Base-by-base conservation (phyloP, 2,329 filamentous ascomycete genomes). In the Fusarium metavorans region DNA sequence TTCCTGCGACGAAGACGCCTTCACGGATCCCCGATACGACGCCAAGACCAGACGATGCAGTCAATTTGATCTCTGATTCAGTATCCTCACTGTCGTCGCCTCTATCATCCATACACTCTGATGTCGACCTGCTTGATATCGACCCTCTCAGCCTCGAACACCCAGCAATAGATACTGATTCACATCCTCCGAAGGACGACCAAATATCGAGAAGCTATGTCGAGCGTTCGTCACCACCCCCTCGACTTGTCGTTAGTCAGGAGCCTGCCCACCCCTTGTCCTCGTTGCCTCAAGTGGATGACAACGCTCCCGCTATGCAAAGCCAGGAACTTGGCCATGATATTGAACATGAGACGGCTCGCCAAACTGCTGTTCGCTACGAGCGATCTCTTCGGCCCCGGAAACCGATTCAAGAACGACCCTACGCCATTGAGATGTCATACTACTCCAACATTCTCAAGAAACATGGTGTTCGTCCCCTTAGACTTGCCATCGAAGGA, bases 331-430 rank as follows among this genome's bases (percentile, higher is more conserved):
- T 74, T 14, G 71, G 66, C 9, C 62, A 67, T 14, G 66, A 70
- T 56, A 60, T 27, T 25, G 73, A 80, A 41, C 79, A 43, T 67
- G 76, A 75, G 25, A 74, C 75, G 43, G 76, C 75, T 20, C 71
- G 68, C 35, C 80, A 80, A 64, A 70, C 75, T 14, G 76, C 80
- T 7, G 76, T 83, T 32, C 82, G 81, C 14, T 80, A 84, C 54
- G 84, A 86, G 70, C 85, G 89, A 37, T 89, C 87, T 5, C 81
- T 91, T n/a, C 85, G 89, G 8, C 88, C 88, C 1, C 85, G 89
- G 23, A 91, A 91, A 70, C 89, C 89, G 1, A 91, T 91, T 8
- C 89, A 91, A 76, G 84, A 91, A 75, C 88, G 90, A 52, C 89
- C 89, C 5, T 91, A 91, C 71, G 80, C 88, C 7, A 81, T 91